Base-by-base conservation (phyloP, 1,139 yeast genomes). In the Meyerozyma smithsonii region DNA sequence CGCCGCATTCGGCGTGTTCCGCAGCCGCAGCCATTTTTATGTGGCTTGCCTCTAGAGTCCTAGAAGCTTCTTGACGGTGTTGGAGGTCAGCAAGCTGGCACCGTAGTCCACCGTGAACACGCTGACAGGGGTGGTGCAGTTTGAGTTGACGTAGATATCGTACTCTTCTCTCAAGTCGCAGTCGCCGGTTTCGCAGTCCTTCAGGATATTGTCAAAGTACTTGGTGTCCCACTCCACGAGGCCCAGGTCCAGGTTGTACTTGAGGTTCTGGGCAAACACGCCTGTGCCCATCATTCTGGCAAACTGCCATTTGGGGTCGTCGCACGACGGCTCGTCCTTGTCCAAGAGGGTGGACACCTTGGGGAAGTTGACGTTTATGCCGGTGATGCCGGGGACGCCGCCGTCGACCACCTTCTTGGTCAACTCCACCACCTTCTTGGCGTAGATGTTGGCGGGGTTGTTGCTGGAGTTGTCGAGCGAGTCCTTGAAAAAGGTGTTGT, bases 401-500 rank as follows among this genome's bases (percentile, higher is more conserved):
- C 19, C 18, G 18, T 12, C 18, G 35, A 40, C 17, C 6, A 40
- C 36, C 16, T 16, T 18, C 8, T 25, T 20, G 15, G 36, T 37
- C 8, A 40, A 26, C 32, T 45, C 46, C 16, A 48, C 51, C 3
- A 48, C 48, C 46, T 46, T 44, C 28, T 39, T 43, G 36, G 52
- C 47, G 41, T 44, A 42, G 36, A 49, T 48, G 46, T 47, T 48
- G 23, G 46, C 43, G 30, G 46, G 46, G 34, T 36, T 39, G 30
- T 33, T 26, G 41, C 44, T 48, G 36, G 38, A 19, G 34, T 46
- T 47, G 30, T 58, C 61, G 48, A 64, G 62, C 41, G 49, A 46
- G 51, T 66, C 72, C 51, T 62, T 59, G 60, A 52, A 69, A 58
- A 67, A 67, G 8, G 74, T 60, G 57, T 69, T 68, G 64, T 69